phyloP scores from a whole-genome alignment of 495 filamentous ascomycete species.

The Tuber umbilicatum region DNA sequence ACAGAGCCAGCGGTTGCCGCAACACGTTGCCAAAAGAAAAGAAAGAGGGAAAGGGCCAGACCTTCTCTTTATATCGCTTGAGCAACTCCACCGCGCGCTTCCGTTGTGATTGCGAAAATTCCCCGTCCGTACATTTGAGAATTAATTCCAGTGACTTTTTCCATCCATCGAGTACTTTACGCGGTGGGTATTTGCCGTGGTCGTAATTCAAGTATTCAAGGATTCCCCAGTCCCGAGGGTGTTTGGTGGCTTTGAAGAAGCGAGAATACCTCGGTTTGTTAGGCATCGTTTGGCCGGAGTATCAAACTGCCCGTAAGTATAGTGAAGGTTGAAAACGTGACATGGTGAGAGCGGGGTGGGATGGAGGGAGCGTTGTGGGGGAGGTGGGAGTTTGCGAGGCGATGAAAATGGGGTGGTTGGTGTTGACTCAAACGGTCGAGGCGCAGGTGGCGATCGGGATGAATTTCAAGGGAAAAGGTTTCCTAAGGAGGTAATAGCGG shows the following conservation, averaged over 20 bases:
- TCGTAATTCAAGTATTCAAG: slow-evolving; percentile 24
- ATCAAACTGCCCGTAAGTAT: not conserved
- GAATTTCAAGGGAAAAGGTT: too few relatives aligned
- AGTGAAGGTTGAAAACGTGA: not conserved
- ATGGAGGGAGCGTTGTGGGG: not conserved
- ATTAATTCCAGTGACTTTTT: slow-evolving; percentile 22
- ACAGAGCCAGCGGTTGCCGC: slow-evolving; percentile 22
- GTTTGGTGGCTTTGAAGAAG: slow-evolving; percentile 9
- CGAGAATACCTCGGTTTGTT: not conserved
- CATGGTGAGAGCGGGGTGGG: not conserved
- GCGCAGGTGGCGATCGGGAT: not conserved
- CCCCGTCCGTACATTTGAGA: slow-evolving; percentile 10
- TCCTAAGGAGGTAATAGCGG: too few relatives aligned
- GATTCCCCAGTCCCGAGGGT: slow-evolving; percentile 25
- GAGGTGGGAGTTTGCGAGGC: not conserved
- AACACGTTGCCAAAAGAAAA: not conserved
- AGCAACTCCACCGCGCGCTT: slow-evolving; percentile 20
- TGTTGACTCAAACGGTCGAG: too few relatives aligned
- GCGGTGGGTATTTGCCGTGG: slow-evolving; percentile 17
- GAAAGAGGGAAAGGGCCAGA: not conserved
- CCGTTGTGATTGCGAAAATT: slow-evolving; percentile 12
- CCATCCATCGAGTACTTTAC: slow-evolving; percentile 27
- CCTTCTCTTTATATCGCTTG: slow-evolving; percentile 26
- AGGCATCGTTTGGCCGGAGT: not conserved
- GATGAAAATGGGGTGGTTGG: slow-evolving; percentile 1